phyloP scores from a whole-genome alignment of 352 stramenopile species.

The Phytophthora idaei region DNA sequence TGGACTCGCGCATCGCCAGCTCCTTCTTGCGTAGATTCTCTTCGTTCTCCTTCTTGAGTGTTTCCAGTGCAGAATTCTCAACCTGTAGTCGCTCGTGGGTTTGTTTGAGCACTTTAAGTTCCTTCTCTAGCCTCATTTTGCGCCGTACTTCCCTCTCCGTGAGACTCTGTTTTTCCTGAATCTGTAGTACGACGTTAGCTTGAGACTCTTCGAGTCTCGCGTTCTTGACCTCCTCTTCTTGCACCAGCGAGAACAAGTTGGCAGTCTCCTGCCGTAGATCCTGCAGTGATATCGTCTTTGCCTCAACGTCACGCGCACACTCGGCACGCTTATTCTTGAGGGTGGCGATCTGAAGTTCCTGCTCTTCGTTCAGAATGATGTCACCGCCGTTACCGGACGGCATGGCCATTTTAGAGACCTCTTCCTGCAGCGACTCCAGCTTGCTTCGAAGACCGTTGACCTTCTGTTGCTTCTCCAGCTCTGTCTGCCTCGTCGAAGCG shows the following conservation, averaged over 20 bases:
- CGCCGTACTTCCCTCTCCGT: conserved; percentile 67
- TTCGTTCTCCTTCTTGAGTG: conserved; percentile 58
- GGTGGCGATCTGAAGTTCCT: conserved; percentile 70
- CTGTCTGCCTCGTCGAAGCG: conserved; percentile 54
- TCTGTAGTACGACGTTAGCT: conserved; percentile 43
- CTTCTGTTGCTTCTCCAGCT: conserved; percentile 78
- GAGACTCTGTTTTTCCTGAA: conserved; percentile 68
- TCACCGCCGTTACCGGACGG: conserved; percentile 41
- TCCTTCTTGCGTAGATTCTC: conserved; percentile 75
- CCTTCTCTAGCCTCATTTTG: conserved; percentile 70
- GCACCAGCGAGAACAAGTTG: conserved; percentile 65
- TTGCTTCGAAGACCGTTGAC: conserved; percentile 68
- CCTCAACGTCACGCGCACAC: conserved; percentile 70
- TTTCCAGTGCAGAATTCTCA: conserved; percentile 50
- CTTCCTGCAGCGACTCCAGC: conserved; percentile 67
- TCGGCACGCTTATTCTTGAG: conserved; percentile 78
- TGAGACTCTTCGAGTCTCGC: conserved; percentile 61
- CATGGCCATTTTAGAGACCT: conserved; percentile 65
- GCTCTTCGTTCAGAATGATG: conserved; percentile 69
- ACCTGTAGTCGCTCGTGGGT: conserved; percentile 54
- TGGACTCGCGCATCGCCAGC: conserved; percentile 72
- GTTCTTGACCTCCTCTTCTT: conserved; percentile 70
- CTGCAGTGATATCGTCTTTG: conserved; percentile 68
- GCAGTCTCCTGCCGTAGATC: conserved; percentile 70
- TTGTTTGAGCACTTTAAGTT: conserved; percentile 76